Evolutionary conservation across 2,329 filamentous ascomycete genomes (phyloP), one percentile per base, ranked within the genome.

Genomic region (Rutstroemia sp.): DNA sequence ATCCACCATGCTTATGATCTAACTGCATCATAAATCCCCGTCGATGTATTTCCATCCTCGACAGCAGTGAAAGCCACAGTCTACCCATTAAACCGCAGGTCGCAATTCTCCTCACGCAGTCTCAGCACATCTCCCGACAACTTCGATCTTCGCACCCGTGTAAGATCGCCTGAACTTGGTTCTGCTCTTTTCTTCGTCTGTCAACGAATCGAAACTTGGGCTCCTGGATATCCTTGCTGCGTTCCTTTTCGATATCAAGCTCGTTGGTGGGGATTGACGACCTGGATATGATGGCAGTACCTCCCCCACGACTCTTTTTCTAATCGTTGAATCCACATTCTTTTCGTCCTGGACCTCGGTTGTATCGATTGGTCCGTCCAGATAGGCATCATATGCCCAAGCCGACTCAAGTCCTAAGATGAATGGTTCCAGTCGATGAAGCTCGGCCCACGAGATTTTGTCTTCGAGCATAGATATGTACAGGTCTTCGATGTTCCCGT

Each of bases 391-490:
- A 56, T 76, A 74, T 0, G 68, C 72, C 81, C 81, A 84, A 60
- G 77, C 75, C 3, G 73, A 73, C 61, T 83, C 81, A 0, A 84
- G 72, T 2, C 79, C 79, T 12, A 77, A 72, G 6, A 79, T 69
- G 59, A 75, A 78, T 2, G 76, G 70, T 0, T 76, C 75, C 4
- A 77, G 73, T 36, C 73, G 70, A 54, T 73, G 73, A 30, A 84
- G 69, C 30, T 69, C 66, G 14, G 58, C 49, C 81, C 81, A 84
- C 2, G 78, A 79, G n/a, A 84, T 70, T 6, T 75, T 77, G 55
- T 79, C 75, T 5, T 73, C 65, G 12, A 73, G 70, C 78, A 82
- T 79, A 55, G 80, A 78, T 56, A 84, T 81, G 62, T 84, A 84
- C 14, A 84, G 68, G 19, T 80, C 81, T 61, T 82, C 78, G 23